These are phyloP conservation scores for Cutaneotrichosporon daszewskae DNA, from an alignment of 1,284 basidiomycete species.

Conservation along the genomic window DNA sequence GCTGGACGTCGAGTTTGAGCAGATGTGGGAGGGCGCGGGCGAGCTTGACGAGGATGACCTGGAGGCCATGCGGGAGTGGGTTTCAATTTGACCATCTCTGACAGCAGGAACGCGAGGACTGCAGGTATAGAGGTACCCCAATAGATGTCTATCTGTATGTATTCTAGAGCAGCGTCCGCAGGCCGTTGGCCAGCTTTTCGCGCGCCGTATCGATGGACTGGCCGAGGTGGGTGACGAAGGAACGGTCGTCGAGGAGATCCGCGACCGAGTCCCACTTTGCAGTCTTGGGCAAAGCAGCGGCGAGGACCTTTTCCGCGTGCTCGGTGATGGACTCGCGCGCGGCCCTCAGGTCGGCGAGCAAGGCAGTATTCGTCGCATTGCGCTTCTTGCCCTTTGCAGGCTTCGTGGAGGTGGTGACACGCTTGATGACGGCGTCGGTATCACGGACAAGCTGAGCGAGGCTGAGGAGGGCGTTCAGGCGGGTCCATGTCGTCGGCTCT, in stretches of 20 bases:
- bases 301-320: background rate
- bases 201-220: no score
- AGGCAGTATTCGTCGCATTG: constrained; percentile 4
- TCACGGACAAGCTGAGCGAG: constrained; percentile 9
- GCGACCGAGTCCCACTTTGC: no score
- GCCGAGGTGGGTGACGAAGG: no score
- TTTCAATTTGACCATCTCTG: constrained; percentile 1
- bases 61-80: constrained; percentile 37
- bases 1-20: constrained; percentile 83
- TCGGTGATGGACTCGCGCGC: constrained; percentile 10
- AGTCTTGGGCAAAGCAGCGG: no score
- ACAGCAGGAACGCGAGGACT: constrained; percentile 4
- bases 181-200: no score
- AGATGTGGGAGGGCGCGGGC: constrained; percentile 82
- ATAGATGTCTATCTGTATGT: background rate
- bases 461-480: background rate
- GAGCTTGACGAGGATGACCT: constrained; percentile 80
- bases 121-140: constrained; percentile 2
- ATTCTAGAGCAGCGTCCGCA: no score
- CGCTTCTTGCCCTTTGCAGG: constrained; percentile 27
- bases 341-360: constrained; percentile 4
- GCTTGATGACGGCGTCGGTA: constrained; percentile 9
- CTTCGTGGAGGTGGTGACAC: constrained; percentile 12
- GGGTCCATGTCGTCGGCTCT: background rate
- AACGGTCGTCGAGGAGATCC: no score